Base-by-base conservation (phyloP, 192 early-diverging fungal genomes). In the Gamsiella multidivaricata region DNA sequence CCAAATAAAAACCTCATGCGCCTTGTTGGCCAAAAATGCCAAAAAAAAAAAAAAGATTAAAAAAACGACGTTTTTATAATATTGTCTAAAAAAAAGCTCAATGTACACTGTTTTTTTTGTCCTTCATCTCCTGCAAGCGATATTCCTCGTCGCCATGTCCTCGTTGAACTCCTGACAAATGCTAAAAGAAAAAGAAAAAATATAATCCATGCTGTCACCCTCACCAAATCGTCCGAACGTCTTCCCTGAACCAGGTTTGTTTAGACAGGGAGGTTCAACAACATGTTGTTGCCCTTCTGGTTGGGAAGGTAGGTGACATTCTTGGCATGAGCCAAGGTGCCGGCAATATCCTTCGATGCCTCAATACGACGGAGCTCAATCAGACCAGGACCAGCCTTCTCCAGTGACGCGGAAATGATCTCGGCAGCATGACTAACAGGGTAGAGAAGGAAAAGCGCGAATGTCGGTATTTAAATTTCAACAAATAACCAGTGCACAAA, bases 361-460 rank as follows among this genome's bases (percentile, higher is more conserved):
- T 99, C 98, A 68, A 99, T 98, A 66, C 97, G 90, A 79, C 98
- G 92, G 79, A 99, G 90, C 84, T 96, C 93, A 70, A 99, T 90
- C 33, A 96, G 85, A 41, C 95, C 98, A 68, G 88, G 89, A 31
- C 98, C 98, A 57, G 92, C 92, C 90, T 97, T 96, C 62, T 91
- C 85, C 71, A 96, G 83, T 22, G 98, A 91, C 32, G 87, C 84
- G n/a, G 93, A 94, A 74, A 99, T 94, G 65, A 94, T 79, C 47
- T 97, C 91, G 23, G 98, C 98, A 43, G 98, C 98, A 43, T 78
- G 74, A 20, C 72, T 75, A 54, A 23, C 26, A 34, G 42, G 20
- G 15, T 6, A 32, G 18, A 11, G 5, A 18, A 58, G 20, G 36
- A 65, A 39, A 22, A 26, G 22, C 3, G 18, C 6, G 1, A 41